Conservation (phyloP, 192 early-diverging fungal genomes). For the Backusella liffmaniae region DNA sequence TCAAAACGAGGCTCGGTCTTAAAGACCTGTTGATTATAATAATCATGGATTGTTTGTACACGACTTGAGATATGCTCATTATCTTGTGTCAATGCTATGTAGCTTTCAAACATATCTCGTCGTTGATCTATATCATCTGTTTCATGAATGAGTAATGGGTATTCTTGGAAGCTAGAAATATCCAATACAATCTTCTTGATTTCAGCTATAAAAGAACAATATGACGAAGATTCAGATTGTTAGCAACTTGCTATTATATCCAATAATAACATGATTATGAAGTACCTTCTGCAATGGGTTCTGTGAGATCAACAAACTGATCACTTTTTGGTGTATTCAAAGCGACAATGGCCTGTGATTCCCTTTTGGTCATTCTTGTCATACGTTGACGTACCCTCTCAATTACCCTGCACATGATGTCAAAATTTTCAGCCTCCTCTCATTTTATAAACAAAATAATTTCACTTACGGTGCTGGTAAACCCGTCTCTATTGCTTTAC, state of each 20-base stretch:
- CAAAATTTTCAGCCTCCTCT: background rate
- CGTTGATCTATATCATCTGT: background rate
- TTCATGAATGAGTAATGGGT: background rate
- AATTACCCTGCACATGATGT: background rate
- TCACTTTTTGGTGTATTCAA: background rate
- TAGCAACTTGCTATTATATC: no score
- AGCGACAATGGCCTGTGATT: background rate
- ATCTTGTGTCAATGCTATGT: background rate
- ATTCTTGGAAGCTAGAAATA: background rate
- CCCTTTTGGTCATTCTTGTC: background rate
- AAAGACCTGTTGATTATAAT: background rate
- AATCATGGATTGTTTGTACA: background rate
- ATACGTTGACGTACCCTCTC: constrained; percentile 1
- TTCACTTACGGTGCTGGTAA: background rate
- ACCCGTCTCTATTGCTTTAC: background rate
- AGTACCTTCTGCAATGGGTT: background rate
- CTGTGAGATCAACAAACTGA: background rate
- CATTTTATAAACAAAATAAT: background rate
- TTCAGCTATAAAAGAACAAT: background rate
- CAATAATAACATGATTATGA: background rate
- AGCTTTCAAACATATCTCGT: background rate
- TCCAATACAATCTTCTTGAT: background rate
- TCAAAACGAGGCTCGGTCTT: background rate
- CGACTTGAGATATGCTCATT: background rate
- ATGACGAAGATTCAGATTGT: no score